Evolutionary conservation across 768 basidiomycete species (phyloP).

Genomic region (Mycena capillaripes): DNA sequence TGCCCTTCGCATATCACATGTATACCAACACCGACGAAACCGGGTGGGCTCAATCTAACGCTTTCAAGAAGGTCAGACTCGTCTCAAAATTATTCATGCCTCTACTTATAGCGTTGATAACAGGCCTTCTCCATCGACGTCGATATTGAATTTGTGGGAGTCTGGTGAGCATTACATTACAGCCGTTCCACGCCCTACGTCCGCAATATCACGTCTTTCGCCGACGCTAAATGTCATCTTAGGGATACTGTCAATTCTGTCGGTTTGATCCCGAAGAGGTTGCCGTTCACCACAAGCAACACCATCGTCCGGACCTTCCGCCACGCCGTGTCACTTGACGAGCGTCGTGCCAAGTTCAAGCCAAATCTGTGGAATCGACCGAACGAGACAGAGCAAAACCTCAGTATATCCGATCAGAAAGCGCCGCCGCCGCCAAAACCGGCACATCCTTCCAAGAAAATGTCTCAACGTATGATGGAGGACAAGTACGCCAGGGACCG

Average conservation of each 20-base stretch:
- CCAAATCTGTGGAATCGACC: slow-evolving; percentile 57
- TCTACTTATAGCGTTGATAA: neutral
- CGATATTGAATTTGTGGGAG: slow-evolving; percentile 65
- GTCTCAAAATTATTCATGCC: neutral
- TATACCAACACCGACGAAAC: slow-evolving; percentile 34
- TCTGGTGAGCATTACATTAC: slow-evolving; percentile 52
- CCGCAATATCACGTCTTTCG: neutral
- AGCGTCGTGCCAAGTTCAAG: slow-evolving; percentile 66
- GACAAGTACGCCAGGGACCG: slow-evolving; percentile 41
- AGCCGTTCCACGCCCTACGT: slow-evolving; percentile 3
- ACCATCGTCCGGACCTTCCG: slow-evolving; percentile 62
- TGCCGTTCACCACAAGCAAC: slow-evolving; percentile 64
- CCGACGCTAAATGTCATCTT: neutral
- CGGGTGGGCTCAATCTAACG: slow-evolving; percentile 46
- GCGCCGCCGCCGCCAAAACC: neutral
- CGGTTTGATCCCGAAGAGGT: slow-evolving; percentile 56
- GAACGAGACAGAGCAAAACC: slow-evolving; percentile 46
- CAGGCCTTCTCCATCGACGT: slow-evolving; percentile 59
- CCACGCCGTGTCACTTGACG: slow-evolving; percentile 69
- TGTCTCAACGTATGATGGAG: slow-evolving; percentile 39
- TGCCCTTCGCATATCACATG: neutral
- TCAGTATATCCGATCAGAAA: slow-evolving; percentile 40
- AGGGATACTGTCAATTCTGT: slow-evolving; percentile 74
- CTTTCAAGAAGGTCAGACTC: slow-evolving; percentile 52
- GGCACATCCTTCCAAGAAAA: slow-evolving; percentile 14